Evolutionary conservation across 106 monocot species (phyloP).

Genomic region (Allium fistulosum): DNA sequence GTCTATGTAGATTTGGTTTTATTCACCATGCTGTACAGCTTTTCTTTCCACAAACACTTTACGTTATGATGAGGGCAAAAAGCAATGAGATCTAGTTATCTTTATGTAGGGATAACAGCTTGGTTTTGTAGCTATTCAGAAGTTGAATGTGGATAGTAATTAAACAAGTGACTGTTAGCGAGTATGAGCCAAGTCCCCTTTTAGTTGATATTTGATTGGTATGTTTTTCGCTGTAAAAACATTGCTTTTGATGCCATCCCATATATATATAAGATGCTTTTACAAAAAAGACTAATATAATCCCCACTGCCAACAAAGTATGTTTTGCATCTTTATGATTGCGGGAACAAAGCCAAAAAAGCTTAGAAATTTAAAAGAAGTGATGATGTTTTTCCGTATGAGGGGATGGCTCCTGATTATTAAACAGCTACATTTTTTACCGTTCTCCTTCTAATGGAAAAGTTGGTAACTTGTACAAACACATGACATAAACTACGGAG

Average conservation of each 20-base stretch:
- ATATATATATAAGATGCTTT: no score
- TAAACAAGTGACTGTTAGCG: no score
- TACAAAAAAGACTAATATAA: not conserved
- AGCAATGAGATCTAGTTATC: not conserved
- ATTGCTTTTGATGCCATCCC: no score
- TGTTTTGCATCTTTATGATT: slow-evolving; percentile 12
- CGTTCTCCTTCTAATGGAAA: slow-evolving; percentile 2
- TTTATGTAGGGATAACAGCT: not conserved
- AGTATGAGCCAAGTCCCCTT: no score
- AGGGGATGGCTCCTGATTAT: slow-evolving; percentile 16
- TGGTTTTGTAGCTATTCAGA: no score
- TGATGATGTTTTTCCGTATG: slow-evolving; percentile 11
- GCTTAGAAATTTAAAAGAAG: not conserved
- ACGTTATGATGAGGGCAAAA: slow-evolving; percentile 1
- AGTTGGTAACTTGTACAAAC: not conserved
- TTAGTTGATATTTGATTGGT: no score
- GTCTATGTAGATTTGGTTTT: no score
- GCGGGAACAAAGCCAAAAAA: slow-evolving; percentile 1
- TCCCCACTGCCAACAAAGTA: slow-evolving; percentile 20
- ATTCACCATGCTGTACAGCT: no score
- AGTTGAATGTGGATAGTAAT: no score
- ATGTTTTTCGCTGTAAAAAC: no score
- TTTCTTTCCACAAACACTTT: not conserved
- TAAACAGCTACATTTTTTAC: slow-evolving; percentile 1
- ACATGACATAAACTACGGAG: no score